Percentiles rank a stretch among this genome's conserved stretches.
phyloP scores from a whole-genome alignment of 2,329 filamentous ascomycete species.

The Talaromyces pinophilus region DNA sequence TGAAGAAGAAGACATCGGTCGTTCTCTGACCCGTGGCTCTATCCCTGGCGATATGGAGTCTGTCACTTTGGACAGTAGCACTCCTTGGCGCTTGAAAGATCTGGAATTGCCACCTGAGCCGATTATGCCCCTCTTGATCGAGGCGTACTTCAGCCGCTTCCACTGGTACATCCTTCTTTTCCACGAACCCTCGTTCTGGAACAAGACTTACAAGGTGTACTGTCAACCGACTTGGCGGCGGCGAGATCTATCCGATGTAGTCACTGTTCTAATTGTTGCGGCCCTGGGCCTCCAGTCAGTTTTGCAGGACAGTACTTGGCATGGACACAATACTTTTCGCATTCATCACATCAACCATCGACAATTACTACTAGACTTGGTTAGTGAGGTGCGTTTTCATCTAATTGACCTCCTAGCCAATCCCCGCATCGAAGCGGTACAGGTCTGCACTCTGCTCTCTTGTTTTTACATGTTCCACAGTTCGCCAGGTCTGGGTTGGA shows the following conservation, averaged over 20 bases:
- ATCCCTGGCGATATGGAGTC: not conserved
- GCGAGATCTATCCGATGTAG: constrained; percentile 25
- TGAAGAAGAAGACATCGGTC: constrained; percentile 25
- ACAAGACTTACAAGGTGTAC: constrained; percentile 23
- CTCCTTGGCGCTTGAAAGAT: constrained; percentile 25
- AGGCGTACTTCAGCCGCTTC: constrained; percentile 29
- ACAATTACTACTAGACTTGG: constrained; percentile 17
- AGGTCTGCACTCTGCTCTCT: constrained; percentile 26
- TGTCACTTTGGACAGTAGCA: constrained; percentile 16
- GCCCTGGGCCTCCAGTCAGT: constrained; percentile 27
- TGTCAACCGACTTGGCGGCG: constrained; percentile 24
- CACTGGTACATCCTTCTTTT: constrained; percentile 29
- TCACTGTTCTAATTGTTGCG: constrained; percentile 26
- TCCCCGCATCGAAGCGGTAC: constrained; percentile 28
- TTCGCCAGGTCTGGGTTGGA: constrained; percentile 29
- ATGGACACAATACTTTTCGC: constrained; percentile 23
- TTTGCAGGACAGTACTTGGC: constrained; percentile 25
- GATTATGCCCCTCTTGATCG: constrained; percentile 25
- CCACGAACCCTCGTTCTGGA: constrained; percentile 25
- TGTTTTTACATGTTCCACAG: constrained; percentile 28
- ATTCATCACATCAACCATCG: not conserved
- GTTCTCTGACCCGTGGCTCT: not conserved
- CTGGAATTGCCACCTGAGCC: constrained; percentile 25
- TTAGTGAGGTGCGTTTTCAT: constrained; percentile 24
- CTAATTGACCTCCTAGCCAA: constrained; percentile 26